A percentile compares a stretch with the other conserved stretches of the same genome.
phyloP scores from a whole-genome alignment of 2,329 filamentous ascomycete genomes.

The Colletotrichum sp. region DNA sequence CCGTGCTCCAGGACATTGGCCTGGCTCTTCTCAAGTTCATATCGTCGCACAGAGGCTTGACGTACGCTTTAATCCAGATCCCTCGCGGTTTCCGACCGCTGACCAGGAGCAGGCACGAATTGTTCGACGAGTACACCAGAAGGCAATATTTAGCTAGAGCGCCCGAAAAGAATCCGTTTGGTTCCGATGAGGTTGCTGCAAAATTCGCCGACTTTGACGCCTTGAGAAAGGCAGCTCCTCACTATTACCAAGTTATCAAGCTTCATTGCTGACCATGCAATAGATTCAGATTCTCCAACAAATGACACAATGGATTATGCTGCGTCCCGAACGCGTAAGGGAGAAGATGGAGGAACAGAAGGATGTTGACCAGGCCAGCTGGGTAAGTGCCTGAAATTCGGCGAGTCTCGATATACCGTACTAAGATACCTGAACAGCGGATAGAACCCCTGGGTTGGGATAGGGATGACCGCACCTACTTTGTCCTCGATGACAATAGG shows the following conservation, averaged over 20 bases:
- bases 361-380: slow-evolving; percentile 80
- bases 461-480: slow-evolving; percentile 83
- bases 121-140: slow-evolving; percentile 92
- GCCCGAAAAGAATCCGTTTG: slow-evolving; percentile 83
- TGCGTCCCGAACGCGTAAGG: slow-evolving; percentile 84
- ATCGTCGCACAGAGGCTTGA: slow-evolving; percentile 90
- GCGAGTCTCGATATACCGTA: not conserved
- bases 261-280: not conserved
- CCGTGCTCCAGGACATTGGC: slow-evolving; percentile 79
- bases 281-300: slow-evolving; percentile 83
- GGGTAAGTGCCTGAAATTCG: slow-evolving; percentile 64
- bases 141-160: slow-evolving; percentile 87
- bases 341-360: slow-evolving; percentile 85
- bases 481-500: slow-evolving; percentile 91
- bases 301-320: slow-evolving; percentile 87
- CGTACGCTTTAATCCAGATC: slow-evolving; percentile 59
- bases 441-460: slow-evolving; percentile 92
- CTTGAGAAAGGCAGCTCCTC: slow-evolving; percentile 70
- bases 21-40: slow-evolving; percentile 89
- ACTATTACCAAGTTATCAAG: not conserved
- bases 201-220: slow-evolving; percentile 84
- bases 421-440: slow-evolving; percentile 47
- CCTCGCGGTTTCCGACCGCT: not conserved
- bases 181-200: slow-evolving; percentile 72
- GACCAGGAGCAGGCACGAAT: slow-evolving; percentile 63